Evolutionary conservation across 1,284 basidiomycete species (phyloP), one percentile per base, ranked within the genome.

Genomic region (Irpex sp.): DNA sequence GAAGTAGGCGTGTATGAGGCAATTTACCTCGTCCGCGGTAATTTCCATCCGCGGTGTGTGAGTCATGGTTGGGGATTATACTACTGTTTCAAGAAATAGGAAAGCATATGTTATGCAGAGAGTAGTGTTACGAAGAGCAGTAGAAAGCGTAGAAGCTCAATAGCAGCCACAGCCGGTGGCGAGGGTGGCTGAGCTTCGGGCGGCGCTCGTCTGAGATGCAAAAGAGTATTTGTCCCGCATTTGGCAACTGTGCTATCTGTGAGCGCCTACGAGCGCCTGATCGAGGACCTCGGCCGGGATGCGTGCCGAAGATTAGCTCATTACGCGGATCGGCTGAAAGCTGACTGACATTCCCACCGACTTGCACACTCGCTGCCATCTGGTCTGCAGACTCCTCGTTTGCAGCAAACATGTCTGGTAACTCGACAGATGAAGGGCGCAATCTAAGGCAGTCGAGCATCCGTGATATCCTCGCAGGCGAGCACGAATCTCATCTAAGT

Each of bases 1-100:
- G 62, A 94, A 84, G 72, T 93, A 94, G 1, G 90, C 80, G 73
- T 93, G 86, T 57, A 94, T 86, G 61, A 94, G 82, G 69, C 87
- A 89, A 73, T 94, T 94, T 59, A 94, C 80, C 71, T 94, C 91
- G 69, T 93, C 91, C 48, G 91, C 87, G 48, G 86, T 85, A 67
- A 94, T 88, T 42, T 79, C 77, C 57, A 87, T 80, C 54, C 82
- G 78, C 10, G 52, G 14, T 12, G 33, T 56, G 10, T 53, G 49
- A n/a, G 54, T 57, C 58, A 59, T 56, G 16, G 19, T 49, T 33
- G 18, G 21, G 42, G 21, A 14, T 52, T 10, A 33, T 28, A 28
- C 28, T n/a, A 6, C 21, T 21, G 18, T 42, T 21, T 57, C 7
- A 28, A 57, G 35, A 37, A 12, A 5, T 12, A 19, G 49, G 18